Percentiles rank a stretch among this genome's conserved stretches.
phyloP scores from a whole-genome alignment of 257 asterid species.

The Fraxinus americana region DNA sequence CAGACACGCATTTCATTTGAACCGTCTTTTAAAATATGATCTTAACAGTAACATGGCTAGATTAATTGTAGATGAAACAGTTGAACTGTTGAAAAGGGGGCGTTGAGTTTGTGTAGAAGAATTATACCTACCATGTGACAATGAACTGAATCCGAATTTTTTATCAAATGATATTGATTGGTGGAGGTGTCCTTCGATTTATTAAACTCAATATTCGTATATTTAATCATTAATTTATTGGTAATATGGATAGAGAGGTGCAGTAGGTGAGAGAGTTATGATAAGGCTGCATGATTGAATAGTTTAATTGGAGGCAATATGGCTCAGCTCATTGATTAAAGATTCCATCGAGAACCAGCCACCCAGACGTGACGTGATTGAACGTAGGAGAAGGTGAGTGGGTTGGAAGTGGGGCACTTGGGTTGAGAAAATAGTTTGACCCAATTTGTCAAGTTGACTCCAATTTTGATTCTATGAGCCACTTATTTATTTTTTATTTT shows the following conservation, averaged over 20 bases:
- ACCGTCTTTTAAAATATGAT: too few species aligned
- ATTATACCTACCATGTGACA: slow-evolving; percentile 19
- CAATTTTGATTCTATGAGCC: neutral
- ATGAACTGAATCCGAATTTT: slow-evolving; percentile 16
- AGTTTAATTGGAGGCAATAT: slow-evolving; percentile 21
- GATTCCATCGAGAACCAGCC: slow-evolving; percentile 48
- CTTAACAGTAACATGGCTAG: neutral
- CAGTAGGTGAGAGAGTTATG: slow-evolving; percentile 21
- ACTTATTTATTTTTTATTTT: neutral
- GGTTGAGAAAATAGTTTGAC: slow-evolving; percentile 10
- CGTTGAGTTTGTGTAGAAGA: slow-evolving; percentile 9
- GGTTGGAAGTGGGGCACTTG: neutral
- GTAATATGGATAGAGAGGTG: slow-evolving; percentile 10
- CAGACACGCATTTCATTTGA: too few species aligned
- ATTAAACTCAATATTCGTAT: slow-evolving; percentile 2
- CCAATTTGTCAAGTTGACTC: neutral
- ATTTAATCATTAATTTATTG: neutral
- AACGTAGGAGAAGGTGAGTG: neutral
- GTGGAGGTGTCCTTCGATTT: neutral
- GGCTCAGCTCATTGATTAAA: slow-evolving; percentile 22
- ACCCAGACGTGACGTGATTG: slow-evolving; percentile 27
- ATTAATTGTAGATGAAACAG: neutral
- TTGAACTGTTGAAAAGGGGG: neutral
- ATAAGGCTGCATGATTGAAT: slow-evolving; percentile 27
- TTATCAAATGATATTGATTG: neutral